Base-by-base conservation (phyloP, 192 early-diverging fungal species). In the Phlyctochytrium bullatum region DNA sequence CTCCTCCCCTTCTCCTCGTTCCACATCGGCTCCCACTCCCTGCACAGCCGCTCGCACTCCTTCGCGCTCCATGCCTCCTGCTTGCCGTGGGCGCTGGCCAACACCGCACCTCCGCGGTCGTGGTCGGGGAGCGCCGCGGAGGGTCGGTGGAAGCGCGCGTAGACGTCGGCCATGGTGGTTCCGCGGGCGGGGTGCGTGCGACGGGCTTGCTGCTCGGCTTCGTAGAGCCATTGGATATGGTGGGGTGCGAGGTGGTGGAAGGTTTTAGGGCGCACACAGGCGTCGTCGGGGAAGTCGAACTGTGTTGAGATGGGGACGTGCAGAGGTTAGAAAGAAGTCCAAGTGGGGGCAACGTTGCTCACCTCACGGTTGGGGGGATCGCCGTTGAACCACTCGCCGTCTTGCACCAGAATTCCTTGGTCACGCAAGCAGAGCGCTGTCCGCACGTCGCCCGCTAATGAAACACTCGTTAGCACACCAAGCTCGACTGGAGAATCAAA, bases 391-490 rank as follows among this genome's bases (percentile, higher is more conserved):
- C 62, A 52, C 10, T 34, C 53, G 10, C 3, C 23, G 33, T 52
- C 31, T n/a, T 47, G 29, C 23, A 76, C 52, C 27, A 66, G 4
- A 23, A 78, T 58, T 2, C 78, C 77, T 3, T 59, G 72, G 36
- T 77, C 76, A 16, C 76, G 70, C 62, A 79, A 53, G 52, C 78
- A 79, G 17, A 80, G 65, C 1, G 74, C 78, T 2, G 63, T 36
- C 4, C 78, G 62, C 23, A 79, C 67, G 61, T 79, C 78, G 4
- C 78, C 78, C 3, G 78, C 78, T 59, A 52, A 73, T 27, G 70
- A 77, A 60, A 54, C 33, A 27, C 31, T 58, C n/a, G 57, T 1
- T 52, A 12, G 32, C 2, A 23, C 47, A 6, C 32, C 51, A 23
- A 0, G 0, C 27, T 3, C 0, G 52, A 35, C 50, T 25, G 17